Base-by-base conservation (phyloP, 2,329 filamentous ascomycete species). In the Colletotrichum lupini region DNA sequence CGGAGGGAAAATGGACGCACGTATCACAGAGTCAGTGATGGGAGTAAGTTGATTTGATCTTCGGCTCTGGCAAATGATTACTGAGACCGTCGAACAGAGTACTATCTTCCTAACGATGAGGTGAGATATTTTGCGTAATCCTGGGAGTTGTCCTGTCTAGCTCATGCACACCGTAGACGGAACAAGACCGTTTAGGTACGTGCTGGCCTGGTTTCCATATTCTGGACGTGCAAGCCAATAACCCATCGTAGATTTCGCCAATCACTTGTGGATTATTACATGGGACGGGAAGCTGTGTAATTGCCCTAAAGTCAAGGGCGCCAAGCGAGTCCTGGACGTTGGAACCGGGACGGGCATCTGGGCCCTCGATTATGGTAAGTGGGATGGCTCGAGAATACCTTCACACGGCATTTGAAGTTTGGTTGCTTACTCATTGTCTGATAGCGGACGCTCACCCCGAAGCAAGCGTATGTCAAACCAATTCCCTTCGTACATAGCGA, bases 251-350 rank as follows among this genome's bases (percentile, higher is more conserved):
- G 87, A 90, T 73, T 79, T 88, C 75, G 86, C 88, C 76, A 87
- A 90, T 77, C 84, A 88, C 75, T 84, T 90, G 76, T 85, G 87
- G 78, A 85, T 84, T 49, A 68, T 87, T 61, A 76, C 87, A 30
- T 82, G 86, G 56, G 46, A 62, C 11, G 42, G 55, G 11, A 26
- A 24, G 8, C 5, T 57, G 5, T 56, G 65, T 16, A 59, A 67
- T 26, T 49, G 65, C 70, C 11, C 76, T 56, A 19, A 74, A 68
- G 5, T 66, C 77, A 6, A 73, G 4, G 46, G 64, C 57, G 61
- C 61, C 28, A 62, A 7, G 37, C 66, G 26, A 26, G 76, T 79
- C 19, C 62, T 79, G 8, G 79, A 80, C 61, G 63, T 79, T 5
- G 77, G 77, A 5, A 79, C 79, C 2, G 77, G 78, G 2, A 77